phyloP scores from a whole-genome alignment of 768 basidiomycete species.

The Multifurca ochricompacta region DNA sequence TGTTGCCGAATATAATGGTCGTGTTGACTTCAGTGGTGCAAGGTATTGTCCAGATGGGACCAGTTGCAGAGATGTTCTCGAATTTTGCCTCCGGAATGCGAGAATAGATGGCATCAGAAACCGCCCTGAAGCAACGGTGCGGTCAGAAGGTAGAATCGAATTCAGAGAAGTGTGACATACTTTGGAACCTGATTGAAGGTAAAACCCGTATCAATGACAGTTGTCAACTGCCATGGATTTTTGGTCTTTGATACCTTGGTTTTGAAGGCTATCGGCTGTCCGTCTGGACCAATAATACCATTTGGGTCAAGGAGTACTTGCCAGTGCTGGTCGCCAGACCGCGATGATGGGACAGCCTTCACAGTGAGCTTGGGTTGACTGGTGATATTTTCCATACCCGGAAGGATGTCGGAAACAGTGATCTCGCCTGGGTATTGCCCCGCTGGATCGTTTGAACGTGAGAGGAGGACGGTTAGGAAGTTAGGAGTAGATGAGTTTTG shows the following conservation, averaged over 20 bases:
- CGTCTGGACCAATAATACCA: constrained; percentile 56
- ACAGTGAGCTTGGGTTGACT: constrained; percentile 47
- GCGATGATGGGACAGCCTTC: constrained; percentile 28
- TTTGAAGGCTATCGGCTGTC: constrained; percentile 37
- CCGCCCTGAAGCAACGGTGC: constrained; percentile 28
- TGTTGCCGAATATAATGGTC: constrained; percentile 55
- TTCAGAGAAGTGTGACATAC: constrained; percentile 26
- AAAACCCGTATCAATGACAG: constrained; percentile 65
- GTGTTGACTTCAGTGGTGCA: constrained; percentile 58
- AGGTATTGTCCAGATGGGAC: constrained; percentile 52
- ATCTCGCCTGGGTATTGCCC: constrained; percentile 51
- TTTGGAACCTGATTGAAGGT: constrained; percentile 54
- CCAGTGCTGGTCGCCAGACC: constrained; percentile 50
- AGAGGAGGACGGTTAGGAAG: constrained; percentile 55
- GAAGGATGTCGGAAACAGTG: constrained; percentile 51
- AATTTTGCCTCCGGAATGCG: constrained; percentile 46
- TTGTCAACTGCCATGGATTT: constrained; percentile 42
- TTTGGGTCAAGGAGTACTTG: constrained; percentile 53
- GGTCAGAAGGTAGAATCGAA: constrained; percentile 14
- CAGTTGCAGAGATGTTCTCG: constrained; percentile 32
- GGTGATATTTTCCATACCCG: constrained; percentile 41
- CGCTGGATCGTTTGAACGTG: constrained; percentile 47
- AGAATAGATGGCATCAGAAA: constrained; percentile 57
- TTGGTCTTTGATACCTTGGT: constrained; percentile 38
- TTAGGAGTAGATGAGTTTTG: constrained; percentile 52